Conservation (phyloP, 1,284 basidiomycete genomes). For the Cryptococcus hybrid region DNA sequence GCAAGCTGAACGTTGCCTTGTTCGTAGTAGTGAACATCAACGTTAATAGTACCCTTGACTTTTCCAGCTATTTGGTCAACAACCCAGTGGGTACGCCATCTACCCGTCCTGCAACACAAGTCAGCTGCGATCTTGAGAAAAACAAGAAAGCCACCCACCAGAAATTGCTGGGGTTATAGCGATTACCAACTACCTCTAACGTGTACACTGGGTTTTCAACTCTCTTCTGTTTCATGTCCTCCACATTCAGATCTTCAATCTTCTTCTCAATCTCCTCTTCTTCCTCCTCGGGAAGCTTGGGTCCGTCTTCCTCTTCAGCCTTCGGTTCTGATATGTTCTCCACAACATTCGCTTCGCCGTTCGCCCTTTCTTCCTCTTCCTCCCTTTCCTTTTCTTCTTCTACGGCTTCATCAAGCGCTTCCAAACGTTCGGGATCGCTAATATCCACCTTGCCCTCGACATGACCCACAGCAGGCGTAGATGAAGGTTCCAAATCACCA, state of each 20-base stretch:
- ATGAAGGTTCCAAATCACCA: slow-evolving; percentile 28
- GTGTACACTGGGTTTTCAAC: slow-evolving; percentile 56
- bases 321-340: slow-evolving; percentile 15
- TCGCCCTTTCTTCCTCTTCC: slow-evolving; percentile 10
- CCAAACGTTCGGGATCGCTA: slow-evolving; percentile 28
- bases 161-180: slow-evolving; percentile 87
- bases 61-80: slow-evolving; percentile 46
- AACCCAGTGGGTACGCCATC: slow-evolving; percentile 68
- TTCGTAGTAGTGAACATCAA: slow-evolving; percentile 94
- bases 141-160: slow-evolving; percentile 59
- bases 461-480: slow-evolving; percentile 21
- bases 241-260: slow-evolving; percentile 3
- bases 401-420: slow-evolving; percentile 30
- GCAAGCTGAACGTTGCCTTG: slow-evolving; percentile 92
- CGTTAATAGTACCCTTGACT: slow-evolving; percentile 60
- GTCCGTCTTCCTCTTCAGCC: slow-evolving; percentile 6
- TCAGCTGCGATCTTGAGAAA: neutral
- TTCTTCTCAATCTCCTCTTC: slow-evolving; percentile 2
- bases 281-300: slow-evolving; percentile 6
- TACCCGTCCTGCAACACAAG: slow-evolving; percentile 66
- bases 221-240: slow-evolving; percentile 22
- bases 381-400: slow-evolving; percentile 25
- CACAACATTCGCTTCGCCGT: slow-evolving; percentile 1
- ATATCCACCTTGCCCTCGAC: slow-evolving; percentile 26
- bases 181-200: slow-evolving; percentile 84